phyloP scores from a whole-genome alignment of 2,329 filamentous ascomycete genomes.

The Didymella exigua region DNA sequence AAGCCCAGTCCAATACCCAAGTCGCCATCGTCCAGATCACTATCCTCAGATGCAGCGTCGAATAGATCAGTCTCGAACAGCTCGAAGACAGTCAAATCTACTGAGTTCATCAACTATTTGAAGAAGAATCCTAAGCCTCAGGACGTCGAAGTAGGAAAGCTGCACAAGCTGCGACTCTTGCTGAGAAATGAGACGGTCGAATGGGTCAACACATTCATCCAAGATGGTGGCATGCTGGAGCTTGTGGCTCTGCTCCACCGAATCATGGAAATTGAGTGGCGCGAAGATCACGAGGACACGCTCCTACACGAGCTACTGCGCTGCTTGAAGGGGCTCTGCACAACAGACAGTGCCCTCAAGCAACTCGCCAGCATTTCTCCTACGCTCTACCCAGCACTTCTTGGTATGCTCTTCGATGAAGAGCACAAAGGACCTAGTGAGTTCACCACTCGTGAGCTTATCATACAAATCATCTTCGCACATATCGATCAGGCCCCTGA shows the following conservation, averaged over 20 bases:
- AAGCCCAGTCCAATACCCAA: slow-evolving; percentile 75
- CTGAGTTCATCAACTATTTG: slow-evolving; percentile 86
- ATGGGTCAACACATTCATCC: slow-evolving; percentile 93
- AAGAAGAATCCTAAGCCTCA: slow-evolving; percentile 81
- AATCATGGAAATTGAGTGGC: slow-evolving; percentile 97
- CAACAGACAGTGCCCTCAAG: slow-evolving; percentile 82
- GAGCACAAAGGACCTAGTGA: slow-evolving; percentile 97
- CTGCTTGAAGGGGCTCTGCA: slow-evolving; percentile 92
- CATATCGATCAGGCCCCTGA: slow-evolving; percentile 70
- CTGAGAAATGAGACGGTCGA: slow-evolving; percentile 93
- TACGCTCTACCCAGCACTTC: slow-evolving; percentile 81
- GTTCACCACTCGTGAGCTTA: slow-evolving; percentile 89
- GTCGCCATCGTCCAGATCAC: slow-evolving; percentile 62
- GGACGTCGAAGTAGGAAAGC: slow-evolving; percentile 86
- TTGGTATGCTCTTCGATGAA: slow-evolving; percentile 93
- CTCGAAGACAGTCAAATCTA: slow-evolving; percentile 74
- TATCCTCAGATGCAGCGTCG: slow-evolving; percentile 59
- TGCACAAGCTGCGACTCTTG: slow-evolving; percentile 89
- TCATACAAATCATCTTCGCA: slow-evolving; percentile 86
- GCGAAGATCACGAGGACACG: slow-evolving; percentile 94
- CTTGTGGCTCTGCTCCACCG: slow-evolving; percentile 84
- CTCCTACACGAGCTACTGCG: slow-evolving; percentile 90
- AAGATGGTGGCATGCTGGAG: slow-evolving; percentile 88
- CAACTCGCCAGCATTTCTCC: slow-evolving; percentile 80
- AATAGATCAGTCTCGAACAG: slow-evolving; percentile 69